phyloP scores from a whole-genome alignment of 2,329 filamentous ascomycete species.

The Alternaria ventricosa region DNA sequence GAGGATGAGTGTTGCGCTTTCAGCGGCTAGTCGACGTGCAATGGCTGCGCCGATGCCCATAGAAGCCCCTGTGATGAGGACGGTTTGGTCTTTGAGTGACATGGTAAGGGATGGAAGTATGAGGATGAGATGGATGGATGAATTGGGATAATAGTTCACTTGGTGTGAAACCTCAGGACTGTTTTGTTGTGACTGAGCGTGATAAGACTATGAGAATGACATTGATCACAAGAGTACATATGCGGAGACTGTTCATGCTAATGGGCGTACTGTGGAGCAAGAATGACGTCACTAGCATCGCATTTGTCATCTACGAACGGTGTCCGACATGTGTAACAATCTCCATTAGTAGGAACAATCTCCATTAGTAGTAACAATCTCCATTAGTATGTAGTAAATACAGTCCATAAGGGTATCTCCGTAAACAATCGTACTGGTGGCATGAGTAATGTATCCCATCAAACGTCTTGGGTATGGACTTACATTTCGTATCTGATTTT shows the following conservation, averaged over 20 bases:
- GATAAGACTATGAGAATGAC: not conserved
- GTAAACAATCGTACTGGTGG: constrained; percentile 1
- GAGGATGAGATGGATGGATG: not conserved
- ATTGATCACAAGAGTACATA: not conserved
- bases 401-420: not conserved
- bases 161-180: not conserved
- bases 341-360: not conserved
- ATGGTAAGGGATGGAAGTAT: constrained; percentile 14
- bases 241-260: not conserved
- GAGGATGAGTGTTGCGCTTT: constrained; percentile 53
- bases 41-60: constrained; percentile 59
- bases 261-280: not conserved
- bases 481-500: not conserved
- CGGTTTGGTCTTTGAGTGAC: constrained; percentile 33
- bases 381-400: not conserved
- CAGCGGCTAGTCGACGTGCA: constrained; percentile 47
- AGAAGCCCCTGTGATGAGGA: constrained; percentile 50
- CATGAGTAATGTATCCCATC: not conserved
- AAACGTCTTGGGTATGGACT: not conserved
- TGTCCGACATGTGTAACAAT: not conserved
- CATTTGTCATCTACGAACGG: not conserved
- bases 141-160: not conserved
- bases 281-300: constrained; percentile 7
- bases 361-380: no score
- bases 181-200: not conserved